These are phyloP conservation scores for Sporothrix sp. DNA, from an alignment of 2,329 filamentous ascomycete genomes.

Conservation along the genomic window DNA sequence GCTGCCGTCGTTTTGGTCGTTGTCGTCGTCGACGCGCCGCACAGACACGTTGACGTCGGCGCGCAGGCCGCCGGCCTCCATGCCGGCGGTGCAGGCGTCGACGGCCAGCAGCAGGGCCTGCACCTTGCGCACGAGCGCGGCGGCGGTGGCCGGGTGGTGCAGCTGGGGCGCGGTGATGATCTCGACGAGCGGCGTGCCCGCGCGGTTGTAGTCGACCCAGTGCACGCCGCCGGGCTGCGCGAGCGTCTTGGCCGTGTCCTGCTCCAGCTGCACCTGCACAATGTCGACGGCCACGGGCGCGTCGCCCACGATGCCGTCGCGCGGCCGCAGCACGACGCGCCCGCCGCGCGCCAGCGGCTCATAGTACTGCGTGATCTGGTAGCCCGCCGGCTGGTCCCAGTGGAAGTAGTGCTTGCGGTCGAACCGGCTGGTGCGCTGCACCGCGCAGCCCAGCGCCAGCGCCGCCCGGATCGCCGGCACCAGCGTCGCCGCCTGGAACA, in stretches of 20 bases:
- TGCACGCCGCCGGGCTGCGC: slow-evolving; percentile 63
- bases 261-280: slow-evolving; percentile 92
- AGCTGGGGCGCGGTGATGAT: slow-evolving; percentile 90
- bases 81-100: slow-evolving; percentile 78
- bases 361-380: slow-evolving; percentile 98
- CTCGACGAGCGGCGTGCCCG: slow-evolving; percentile 83
- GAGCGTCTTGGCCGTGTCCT: slow-evolving; percentile 92
- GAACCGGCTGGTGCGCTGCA: slow-evolving; percentile 71
- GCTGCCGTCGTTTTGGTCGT: background rate
- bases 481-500: slow-evolving; percentile 73
- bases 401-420: slow-evolving; percentile 99
- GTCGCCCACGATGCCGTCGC: slow-evolving; percentile 76
- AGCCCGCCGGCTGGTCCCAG: slow-evolving; percentile 92
- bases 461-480: slow-evolving; percentile 87
- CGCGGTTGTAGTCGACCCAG: slow-evolving; percentile 88
- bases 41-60: slow-evolving; percentile 96
- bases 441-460: slow-evolving; percentile 67
- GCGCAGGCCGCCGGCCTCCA: slow-evolving; percentile 84
- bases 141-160: slow-evolving; percentile 76
- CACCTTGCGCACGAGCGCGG: slow-evolving; percentile 80
- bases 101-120: slow-evolving; percentile 70
- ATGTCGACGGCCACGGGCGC: slow-evolving; percentile 66
- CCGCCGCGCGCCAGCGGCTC: slow-evolving; percentile 62
- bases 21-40: slow-evolving; percentile 33
- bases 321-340: slow-evolving; percentile 54